These are phyloP conservation scores for Saccharomycopsis sp. DNA, from an alignment of 805 yeast genomes.

Conservation along the genomic window DNA sequence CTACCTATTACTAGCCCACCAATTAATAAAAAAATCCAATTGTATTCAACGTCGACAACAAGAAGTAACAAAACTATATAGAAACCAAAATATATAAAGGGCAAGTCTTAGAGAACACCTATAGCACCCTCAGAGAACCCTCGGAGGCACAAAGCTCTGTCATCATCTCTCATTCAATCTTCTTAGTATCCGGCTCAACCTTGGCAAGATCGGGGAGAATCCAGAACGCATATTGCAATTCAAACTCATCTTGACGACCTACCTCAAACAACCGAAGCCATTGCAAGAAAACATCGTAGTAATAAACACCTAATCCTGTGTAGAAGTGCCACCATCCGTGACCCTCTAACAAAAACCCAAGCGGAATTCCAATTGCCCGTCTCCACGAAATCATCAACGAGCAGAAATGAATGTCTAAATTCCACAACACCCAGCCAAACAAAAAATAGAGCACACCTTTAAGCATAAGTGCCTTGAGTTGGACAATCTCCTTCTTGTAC, in stretches of 20 bases:
- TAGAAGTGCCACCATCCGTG: slow-evolving; percentile 98
- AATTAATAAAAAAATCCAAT: too few species aligned
- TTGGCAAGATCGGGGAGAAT: slow-evolving; percentile 47
- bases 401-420: slow-evolving; percentile 80
- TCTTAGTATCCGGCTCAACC: slow-evolving; percentile 13
- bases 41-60: too few species aligned
- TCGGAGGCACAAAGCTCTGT: too few species aligned
- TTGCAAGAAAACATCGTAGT: slow-evolving; percentile 73
- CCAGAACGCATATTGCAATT: slow-evolving; percentile 51
- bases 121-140: too few species aligned
- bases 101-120: too few species aligned
- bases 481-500: slow-evolving; percentile 20
- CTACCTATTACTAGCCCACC: too few species aligned
- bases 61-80: too few species aligned
- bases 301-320: slow-evolving; percentile 84
- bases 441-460: slow-evolving; percentile 58
- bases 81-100: too few species aligned
- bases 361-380: slow-evolving; percentile 61
- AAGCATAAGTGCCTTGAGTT: slow-evolving; percentile 49
- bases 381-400: slow-evolving; percentile 14
- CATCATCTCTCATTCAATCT: slow-evolving; percentile 14
- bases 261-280: slow-evolving; percentile 62
- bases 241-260: slow-evolving; percentile 49
- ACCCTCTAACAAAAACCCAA: slow-evolving; percentile 80
- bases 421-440: slow-evolving; percentile 81